Evolutionary conservation across 108 stramenopile genomes (phyloP).

Genomic region (Epipyxis sp.): DNA sequence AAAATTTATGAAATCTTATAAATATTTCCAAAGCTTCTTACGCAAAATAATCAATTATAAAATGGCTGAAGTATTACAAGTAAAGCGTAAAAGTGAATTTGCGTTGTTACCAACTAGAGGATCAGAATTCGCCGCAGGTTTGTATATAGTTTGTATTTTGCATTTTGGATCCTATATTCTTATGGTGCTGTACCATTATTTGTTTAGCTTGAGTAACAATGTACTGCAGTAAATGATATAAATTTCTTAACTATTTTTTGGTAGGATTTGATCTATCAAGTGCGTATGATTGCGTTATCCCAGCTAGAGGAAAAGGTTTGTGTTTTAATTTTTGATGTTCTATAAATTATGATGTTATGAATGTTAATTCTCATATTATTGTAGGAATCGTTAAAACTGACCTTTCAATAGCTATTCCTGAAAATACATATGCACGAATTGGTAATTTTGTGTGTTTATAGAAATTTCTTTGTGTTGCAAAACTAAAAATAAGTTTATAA

Average conservation of each 20-base stretch:
- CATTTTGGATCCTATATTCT: background rate
- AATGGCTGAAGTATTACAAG: slow-evolving; percentile 9
- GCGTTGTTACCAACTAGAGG: slow-evolving; percentile 25
- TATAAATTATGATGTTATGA: no score
- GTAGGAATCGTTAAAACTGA: slow-evolving; percentile 88
- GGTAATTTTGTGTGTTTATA: slow-evolving; percentile 42
- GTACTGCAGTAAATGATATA: no score
- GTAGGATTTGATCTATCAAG: slow-evolving; percentile 77
- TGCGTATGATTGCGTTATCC: slow-evolving; percentile 53
- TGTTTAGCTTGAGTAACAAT: slow-evolving; percentile 61
- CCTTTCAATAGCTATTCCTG: slow-evolving; percentile 81
- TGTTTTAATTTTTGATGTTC: no score
- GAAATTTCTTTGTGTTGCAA: background rate
- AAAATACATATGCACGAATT: slow-evolving; percentile 87
- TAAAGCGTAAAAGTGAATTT: slow-evolving; percentile 15
- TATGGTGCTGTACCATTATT: slow-evolving; percentile 32
- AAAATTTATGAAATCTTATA: no score
- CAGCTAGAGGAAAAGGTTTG: slow-evolving; percentile 74
- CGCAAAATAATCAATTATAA: no score
- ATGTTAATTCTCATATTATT: no score
- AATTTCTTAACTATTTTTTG: slow-evolving; percentile 24
- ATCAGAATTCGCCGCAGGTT: slow-evolving; percentile 5
- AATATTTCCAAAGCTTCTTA: no score
- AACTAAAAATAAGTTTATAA: background rate
- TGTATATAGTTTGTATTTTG: background rate